Percentiles rank a stretch among this genome's conserved stretches.
Conservation (phyloP, 140 eudicot species). For the Stevia rebaudiana region DNA sequence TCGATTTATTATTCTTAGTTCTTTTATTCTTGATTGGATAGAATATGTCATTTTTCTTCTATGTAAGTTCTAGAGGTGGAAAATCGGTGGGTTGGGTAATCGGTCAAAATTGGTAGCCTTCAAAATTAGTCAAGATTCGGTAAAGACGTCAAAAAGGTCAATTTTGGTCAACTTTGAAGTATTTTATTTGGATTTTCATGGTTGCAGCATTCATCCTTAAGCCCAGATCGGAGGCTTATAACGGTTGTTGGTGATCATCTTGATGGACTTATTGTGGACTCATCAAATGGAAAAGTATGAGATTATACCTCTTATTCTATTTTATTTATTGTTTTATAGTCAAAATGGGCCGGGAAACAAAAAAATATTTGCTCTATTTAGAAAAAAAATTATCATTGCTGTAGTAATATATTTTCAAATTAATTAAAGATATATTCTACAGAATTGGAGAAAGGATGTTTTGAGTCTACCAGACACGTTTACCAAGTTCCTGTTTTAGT, state of each 20-base stretch:
- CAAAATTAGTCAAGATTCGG: no score
- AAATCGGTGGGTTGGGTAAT: neutral
- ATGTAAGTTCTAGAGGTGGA: neutral
- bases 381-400: neutral
- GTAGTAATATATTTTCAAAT: neutral
- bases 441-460: neutral
- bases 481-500: neutral
- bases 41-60: neutral
- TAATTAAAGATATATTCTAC: neutral
- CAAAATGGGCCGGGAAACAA: no score
- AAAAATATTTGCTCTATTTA: neutral
- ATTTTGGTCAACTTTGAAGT: no score
- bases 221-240: constrained; percentile 74
- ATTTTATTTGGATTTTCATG: neutral
- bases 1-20: no score
- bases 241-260: constrained; percentile 73
- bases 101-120: neutral
- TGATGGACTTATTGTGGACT: constrained; percentile 76
- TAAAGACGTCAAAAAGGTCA: no score
- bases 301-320: neutral
- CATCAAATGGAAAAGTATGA: constrained; percentile 72
- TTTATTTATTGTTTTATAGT: neutral
- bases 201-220: constrained; percentile 87
- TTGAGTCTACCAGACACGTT: neutral
- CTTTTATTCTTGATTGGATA: neutral